Evolutionary conservation across 768 basidiomycete species (phyloP).

Genomic region (Rhodotorula kratochvilovae): DNA sequence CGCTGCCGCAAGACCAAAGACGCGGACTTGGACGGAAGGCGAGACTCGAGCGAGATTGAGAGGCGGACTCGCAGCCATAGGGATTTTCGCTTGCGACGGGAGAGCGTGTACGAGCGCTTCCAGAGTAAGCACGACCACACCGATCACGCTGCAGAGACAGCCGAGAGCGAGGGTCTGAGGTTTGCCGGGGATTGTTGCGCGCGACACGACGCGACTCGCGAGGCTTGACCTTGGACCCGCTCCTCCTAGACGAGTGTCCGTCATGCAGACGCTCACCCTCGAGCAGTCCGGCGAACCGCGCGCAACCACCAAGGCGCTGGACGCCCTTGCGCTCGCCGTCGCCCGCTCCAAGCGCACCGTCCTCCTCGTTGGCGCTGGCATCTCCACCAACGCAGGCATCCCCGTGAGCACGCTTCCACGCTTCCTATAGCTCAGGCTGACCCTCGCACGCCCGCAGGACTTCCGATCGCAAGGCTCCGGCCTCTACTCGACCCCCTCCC

Average conservation of each 20-base stretch:
- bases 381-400: slow-evolving; percentile 93
- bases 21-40: no score
- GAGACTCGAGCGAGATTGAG: no score
- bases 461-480: slow-evolving; percentile 92
- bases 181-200: no score
- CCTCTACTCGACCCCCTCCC: slow-evolving; percentile 84
- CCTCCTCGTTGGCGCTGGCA: slow-evolving; percentile 89
- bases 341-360: slow-evolving; percentile 81
- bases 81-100: no score
- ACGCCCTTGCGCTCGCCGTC: slow-evolving; percentile 67
- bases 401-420: slow-evolving; percentile 57
- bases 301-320: slow-evolving; percentile 6
- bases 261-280: slow-evolving; percentile 12
- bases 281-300: neutral
- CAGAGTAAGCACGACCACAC: no score
- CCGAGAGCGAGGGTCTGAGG: no score
- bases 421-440: neutral
- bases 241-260: no score
- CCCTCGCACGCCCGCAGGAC: slow-evolving; percentile 57
- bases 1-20: no score
- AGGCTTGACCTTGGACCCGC: no score
- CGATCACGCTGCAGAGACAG: no score
- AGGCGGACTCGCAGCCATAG: no score
- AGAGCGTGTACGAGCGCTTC: no score
- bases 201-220: neutral